Conservation (phyloP, 169 alveolate species). For the Eimeria tenella region DNA sequence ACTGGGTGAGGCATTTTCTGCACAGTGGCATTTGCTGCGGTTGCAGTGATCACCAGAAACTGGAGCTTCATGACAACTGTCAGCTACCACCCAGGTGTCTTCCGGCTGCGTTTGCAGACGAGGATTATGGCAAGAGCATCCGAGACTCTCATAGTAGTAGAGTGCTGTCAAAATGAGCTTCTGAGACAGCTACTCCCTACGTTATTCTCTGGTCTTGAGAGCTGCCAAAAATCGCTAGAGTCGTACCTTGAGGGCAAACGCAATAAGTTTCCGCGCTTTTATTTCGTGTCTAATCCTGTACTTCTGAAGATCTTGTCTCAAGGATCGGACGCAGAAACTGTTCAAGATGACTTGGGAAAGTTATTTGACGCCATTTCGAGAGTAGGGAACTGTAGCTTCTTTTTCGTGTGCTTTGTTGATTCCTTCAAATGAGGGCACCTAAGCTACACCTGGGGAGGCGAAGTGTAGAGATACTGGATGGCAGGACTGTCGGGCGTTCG, state of each 20-base stretch:
- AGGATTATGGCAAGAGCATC: conserved; percentile 97
- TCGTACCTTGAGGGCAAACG: conserved; percentile 97
- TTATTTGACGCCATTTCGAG: conserved; percentile 96
- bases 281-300: conserved; percentile 97
- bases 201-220: conserved; percentile 94
- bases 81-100: background rate
- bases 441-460: background rate
- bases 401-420: background rate
- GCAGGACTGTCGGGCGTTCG: background rate
- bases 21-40: background rate
- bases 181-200: conserved; percentile 95
- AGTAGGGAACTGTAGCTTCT: conserved; percentile 80
- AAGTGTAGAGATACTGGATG: background rate
- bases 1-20: conserved; percentile 86
- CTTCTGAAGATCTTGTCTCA: conserved; percentile 96
- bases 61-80: background rate
- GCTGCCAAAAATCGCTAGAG: conserved; percentile 96
- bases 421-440: background rate
- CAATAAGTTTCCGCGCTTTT: conserved; percentile 98
- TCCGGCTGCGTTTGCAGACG: conserved; percentile 73
- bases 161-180: conserved; percentile 96
- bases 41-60: background rate
- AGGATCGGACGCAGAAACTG: conserved; percentile 96
- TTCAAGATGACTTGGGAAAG: conserved; percentile 96
- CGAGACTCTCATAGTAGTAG: conserved; percentile 95